Evolutionary conservation across 2,329 filamentous ascomycete species (phyloP), one percentile per base, ranked within the genome.

Genomic region (Fusarium circinatum): DNA sequence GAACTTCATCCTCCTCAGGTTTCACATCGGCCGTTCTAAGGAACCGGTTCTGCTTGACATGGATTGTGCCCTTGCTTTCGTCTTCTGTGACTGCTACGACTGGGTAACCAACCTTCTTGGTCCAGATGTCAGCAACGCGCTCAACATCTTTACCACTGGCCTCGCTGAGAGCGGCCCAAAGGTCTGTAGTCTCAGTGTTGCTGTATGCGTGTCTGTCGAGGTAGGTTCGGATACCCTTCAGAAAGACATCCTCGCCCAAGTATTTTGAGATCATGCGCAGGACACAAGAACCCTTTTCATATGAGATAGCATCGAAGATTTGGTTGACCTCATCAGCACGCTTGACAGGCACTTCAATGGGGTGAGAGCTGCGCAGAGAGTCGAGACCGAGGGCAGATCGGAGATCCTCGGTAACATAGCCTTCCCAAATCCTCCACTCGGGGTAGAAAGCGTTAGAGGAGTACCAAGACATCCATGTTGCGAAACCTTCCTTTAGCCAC

Each of bases 341-440:
- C 88, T 98, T 97, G 73, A 98, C 95, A 3, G 96, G 96, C 2
- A 98, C 95, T 83, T 98, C 96, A 67, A 98, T 97, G 11, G 96
- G 96, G 82, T 98, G 96, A 79, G 94, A 97, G 89, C 95, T 98
- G 77, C 96, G 91, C 60, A 98, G 86, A 8, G 95, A 97, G 82
- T 98, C 96, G 11, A 98, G 89, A 28, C 92, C 92, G 42, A 98
- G 87, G 5, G 96, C 96, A 72, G 93, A 92, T 81, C 97, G 94
- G 65, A 98, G 88, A 79, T 94, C 97, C 80, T 98, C 95, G 38
- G 94, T 95, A 64, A 98, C 95, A 81, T 98, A 98, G 34, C 91
- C 92, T 83, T 98, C 91, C 96, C 96, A 98, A 20, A 98, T 94
- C 84, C 97, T 97, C 96, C 96, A 98, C 83, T 98, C 96, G 14